A percentile compares a stretch with the other conserved stretches of the same genome.
phyloP scores from a whole-genome alignment of 2,329 filamentous ascomycete genomes.

The Neofusicoccum parvum region DNA sequence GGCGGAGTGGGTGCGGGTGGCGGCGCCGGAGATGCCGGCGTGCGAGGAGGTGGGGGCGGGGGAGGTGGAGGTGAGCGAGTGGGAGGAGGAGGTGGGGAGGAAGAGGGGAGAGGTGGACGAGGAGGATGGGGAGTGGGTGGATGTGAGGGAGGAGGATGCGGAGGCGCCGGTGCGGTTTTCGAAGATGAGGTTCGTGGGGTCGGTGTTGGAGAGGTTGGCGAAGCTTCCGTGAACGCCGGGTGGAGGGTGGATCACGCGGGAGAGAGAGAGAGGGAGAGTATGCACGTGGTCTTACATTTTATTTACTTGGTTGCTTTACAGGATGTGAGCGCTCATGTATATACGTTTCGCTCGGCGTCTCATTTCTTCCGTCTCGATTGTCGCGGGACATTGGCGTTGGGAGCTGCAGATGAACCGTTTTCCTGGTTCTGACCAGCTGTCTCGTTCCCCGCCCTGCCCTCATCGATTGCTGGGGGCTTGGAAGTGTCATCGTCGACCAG shows the following conservation, averaged over 20 bases:
- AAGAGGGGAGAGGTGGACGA: slow-evolving; percentile 10
- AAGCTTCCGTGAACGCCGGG: neutral
- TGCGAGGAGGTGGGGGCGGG: neutral
- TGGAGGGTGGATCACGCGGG: neutral
- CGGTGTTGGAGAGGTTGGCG: neutral
- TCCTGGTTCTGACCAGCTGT: too few species aligned
- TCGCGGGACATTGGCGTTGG: too few species aligned
- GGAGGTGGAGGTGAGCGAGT: neutral
- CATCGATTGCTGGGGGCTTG: too few species aligned
- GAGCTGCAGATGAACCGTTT: too few species aligned
- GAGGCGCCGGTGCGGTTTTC: neutral
- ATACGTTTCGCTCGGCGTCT: too few species aligned
- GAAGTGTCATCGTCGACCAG: too few species aligned
- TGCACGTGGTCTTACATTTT: neutral
- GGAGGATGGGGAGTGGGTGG: slow-evolving; percentile 29
- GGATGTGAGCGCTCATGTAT: neutral
- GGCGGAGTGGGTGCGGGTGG: slow-evolving; percentile 34
- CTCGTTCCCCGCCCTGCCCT: too few species aligned
- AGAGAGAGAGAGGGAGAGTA: neutral
- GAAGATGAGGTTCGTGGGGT: neutral
- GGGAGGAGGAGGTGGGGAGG: neutral
- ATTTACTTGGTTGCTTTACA: neutral
- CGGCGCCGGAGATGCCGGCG: slow-evolving; percentile 32
- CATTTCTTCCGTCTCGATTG: too few species aligned
- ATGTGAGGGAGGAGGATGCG: slow-evolving; percentile 21